These are phyloP conservation scores for Chaetomiaceae sp. DNA, from an alignment of 2,329 filamentous ascomycete genomes.

Conservation along the genomic window DNA sequence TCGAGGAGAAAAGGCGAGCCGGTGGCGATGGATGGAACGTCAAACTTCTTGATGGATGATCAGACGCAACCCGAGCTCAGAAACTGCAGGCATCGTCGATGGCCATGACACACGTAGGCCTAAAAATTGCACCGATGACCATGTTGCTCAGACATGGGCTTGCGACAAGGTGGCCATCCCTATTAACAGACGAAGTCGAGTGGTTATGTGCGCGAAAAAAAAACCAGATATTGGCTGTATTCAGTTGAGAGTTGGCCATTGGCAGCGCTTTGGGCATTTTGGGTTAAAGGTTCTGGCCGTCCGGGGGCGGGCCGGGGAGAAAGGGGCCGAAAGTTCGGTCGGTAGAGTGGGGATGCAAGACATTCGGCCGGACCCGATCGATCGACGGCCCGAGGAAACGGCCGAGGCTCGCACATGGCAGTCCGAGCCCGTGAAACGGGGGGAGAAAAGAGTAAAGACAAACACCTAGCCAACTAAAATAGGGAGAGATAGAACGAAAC, in stretches of 20 bases:
- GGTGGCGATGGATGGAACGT: not conserved
- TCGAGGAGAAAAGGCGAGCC: not conserved
- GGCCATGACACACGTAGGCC: not conserved
- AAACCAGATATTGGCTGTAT: no score
- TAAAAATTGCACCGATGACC: not conserved
- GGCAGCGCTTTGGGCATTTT: no score
- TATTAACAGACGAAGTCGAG: no score
- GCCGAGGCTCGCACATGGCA: not conserved
- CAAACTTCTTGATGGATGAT: not conserved
- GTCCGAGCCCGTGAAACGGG: no score
- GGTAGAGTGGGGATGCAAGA: not conserved
- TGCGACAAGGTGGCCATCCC: no score
- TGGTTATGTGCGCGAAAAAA: no score
- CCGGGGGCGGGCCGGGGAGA: not conserved
- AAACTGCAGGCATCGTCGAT: not conserved
- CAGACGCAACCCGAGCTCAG: not conserved
- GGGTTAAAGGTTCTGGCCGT: not conserved
- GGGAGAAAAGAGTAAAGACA: not conserved
- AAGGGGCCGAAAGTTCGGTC: not conserved
- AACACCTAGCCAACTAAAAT: not conserved
- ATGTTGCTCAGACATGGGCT: not conserved
- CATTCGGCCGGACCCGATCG: not conserved
- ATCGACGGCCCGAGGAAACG: not conserved
- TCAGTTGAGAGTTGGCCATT: no score
- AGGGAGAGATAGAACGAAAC: no score